These are phyloP conservation scores for Xylogone sp. DNA, from an alignment of 2,329 filamentous ascomycete species.

Conservation along the genomic window DNA sequence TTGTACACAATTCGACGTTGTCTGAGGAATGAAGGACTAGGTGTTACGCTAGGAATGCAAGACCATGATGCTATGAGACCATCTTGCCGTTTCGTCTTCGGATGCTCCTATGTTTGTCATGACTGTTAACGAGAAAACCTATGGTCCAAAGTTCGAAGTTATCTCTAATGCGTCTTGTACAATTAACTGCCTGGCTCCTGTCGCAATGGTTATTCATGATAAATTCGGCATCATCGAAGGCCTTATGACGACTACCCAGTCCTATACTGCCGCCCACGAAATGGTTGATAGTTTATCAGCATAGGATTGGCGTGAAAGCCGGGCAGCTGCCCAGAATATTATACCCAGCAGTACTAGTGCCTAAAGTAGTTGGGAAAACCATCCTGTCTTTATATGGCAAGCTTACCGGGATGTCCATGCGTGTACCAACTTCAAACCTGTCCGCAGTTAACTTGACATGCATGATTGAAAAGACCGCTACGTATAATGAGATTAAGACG, in stretches of 20 bases:
- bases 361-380: constrained; percentile 99
- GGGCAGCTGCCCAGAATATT: constrained; percentile 97
- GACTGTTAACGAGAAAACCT: constrained; percentile 90
- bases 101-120: constrained; percentile 99
- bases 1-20: too few relatives aligned
- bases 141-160: constrained; percentile 82
- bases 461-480: constrained; percentile 82
- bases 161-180: constrained; percentile 99
- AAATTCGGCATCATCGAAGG: constrained; percentile 94
- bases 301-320: constrained; percentile 98
- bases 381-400: constrained; percentile 95
- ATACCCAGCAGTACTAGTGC: constrained; percentile 96
- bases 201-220: constrained; percentile 97
- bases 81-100: constrained; percentile 81
- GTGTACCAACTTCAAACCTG: constrained; percentile 94
- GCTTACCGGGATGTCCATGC: constrained; percentile 97
- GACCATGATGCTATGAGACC: too few relatives aligned
- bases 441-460: constrained; percentile 93
- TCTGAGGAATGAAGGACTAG: too few relatives aligned
- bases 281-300: constrained; percentile 90
- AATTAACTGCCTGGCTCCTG: constrained; percentile 97
- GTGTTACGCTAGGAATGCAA: too few relatives aligned
- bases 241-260: constrained; percentile 98
- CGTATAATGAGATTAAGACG: constrained; percentile 83
- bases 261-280: constrained; percentile 98